phyloP scores from a whole-genome alignment of 1,284 basidiomycete species.

The Pterula multifida region DNA sequence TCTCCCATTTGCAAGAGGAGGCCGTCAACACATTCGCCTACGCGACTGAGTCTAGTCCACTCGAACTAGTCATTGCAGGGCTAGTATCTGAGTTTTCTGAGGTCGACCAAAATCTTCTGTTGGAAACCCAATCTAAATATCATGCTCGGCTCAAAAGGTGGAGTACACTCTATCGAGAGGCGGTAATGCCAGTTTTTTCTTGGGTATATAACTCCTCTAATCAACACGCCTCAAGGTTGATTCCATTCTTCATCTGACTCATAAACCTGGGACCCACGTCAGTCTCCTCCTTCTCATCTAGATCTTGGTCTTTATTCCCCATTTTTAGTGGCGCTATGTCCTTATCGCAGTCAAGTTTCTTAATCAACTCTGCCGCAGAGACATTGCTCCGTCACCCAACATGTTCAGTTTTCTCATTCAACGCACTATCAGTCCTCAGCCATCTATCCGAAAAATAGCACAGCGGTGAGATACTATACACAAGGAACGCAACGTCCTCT shows the following conservation, averaged over 20 bases:
- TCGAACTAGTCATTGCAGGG: slow-evolving; percentile 32
- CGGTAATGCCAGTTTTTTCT: slow-evolving; percentile 38
- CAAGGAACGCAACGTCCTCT: no score
- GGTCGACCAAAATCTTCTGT: slow-evolving; percentile 31
- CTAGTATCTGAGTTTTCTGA: slow-evolving; percentile 39
- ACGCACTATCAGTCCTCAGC: slow-evolving; percentile 69
- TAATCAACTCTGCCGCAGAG: slow-evolving; percentile 63
- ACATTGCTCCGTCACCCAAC: slow-evolving; percentile 51
- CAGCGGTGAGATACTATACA: slow-evolving; percentile 59
- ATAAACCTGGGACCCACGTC: slow-evolving; percentile 60
- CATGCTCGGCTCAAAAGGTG: slow-evolving; percentile 29
- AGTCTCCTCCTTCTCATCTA: slow-evolving; percentile 15
- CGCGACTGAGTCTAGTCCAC: slow-evolving; percentile 28
- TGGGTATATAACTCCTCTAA: no score
- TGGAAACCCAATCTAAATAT: slow-evolving; percentile 28
- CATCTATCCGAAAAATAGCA: slow-evolving; percentile 63
- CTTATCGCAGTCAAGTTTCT: slow-evolving; percentile 73
- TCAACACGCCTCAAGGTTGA: slow-evolving; percentile 34
- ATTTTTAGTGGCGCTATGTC: slow-evolving; percentile 76
- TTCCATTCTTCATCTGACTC: slow-evolving; percentile 58
- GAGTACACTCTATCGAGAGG: slow-evolving; percentile 31
- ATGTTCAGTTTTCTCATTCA: slow-evolving; percentile 61
- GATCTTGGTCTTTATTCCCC: slow-evolving; percentile 6
- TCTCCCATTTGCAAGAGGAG: slow-evolving; percentile 50
- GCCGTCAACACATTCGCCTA: slow-evolving; percentile 49